phyloP scores from a whole-genome alignment of 1,284 basidiomycete species.

The Spongiforma sp. region DNA sequence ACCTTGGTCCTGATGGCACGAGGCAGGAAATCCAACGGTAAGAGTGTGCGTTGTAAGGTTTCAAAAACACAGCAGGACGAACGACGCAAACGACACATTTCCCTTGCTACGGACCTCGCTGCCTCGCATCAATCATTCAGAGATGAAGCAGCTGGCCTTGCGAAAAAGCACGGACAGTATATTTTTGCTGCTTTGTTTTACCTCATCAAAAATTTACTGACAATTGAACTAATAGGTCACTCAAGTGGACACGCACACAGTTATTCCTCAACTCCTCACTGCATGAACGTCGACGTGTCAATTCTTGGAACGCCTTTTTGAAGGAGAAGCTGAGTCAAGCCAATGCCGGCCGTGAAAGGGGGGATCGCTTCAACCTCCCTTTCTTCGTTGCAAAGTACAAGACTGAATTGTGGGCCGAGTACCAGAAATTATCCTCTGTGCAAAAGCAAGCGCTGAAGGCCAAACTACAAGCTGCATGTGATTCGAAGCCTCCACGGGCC shows the following conservation, averaged over 20 bases:
- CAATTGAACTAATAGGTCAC: not conserved
- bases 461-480: not conserved
- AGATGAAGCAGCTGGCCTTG: not conserved
- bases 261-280: not conserved
- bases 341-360: not conserved
- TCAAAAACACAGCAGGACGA: not conserved
- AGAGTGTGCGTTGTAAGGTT: not conserved
- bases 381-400: not conserved
- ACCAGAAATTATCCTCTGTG: not conserved
- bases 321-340: not conserved
- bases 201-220: not conserved
- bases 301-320: not conserved
- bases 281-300: not conserved
- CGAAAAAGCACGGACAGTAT: not conserved
- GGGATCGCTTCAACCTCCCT: not conserved
- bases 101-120: not conserved
- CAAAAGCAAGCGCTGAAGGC: not conserved
- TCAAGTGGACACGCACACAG: not conserved
- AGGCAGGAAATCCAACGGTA: not conserved
- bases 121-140: not conserved
- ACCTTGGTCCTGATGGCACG: not conserved
- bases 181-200: not conserved
- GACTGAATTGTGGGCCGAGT: not conserved
- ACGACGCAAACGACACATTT: not conserved
- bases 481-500: not conserved